Evolutionary conservation across 768 basidiomycete genomes (phyloP), one percentile per base, ranked within the genome.

Genomic region (Serendipita sp.): DNA sequence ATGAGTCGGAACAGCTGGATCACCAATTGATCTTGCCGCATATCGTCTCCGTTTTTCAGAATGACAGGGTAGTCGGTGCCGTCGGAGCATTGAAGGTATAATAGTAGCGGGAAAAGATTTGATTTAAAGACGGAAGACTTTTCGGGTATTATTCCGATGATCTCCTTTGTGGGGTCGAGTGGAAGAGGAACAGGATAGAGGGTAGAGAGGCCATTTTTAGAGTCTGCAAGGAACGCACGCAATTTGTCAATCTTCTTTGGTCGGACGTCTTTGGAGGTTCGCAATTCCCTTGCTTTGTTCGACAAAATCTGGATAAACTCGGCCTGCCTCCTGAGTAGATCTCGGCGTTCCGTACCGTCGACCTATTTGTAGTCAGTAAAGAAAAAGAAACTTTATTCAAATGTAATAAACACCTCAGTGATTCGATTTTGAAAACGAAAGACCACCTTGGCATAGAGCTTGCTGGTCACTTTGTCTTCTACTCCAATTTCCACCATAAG

Each of bases 1-100:
- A 99, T 99, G 32, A 99, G 83, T 15, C 93, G 96, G 74, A 99
- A 94, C n/a, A 98, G 79, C 74, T 99, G 96, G 60, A 98, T 88
- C 32, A 98, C 94, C 44, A 99, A 83, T 73, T 99, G 96, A 72
- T 99, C 96, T 74, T 99, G 96, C 23, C 96, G 85, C 80, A 98
- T 87, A 72, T 99, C 96, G 72, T 98, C 96, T 13, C 96, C 96
- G 69, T 97, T 94, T 75, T 98, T 99, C 81, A 98, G 97, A 66
- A 99, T 98, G 63, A 97, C 82, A 0, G 94, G 89, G 73, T 88
- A 98, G 71, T 93, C 89, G 15, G 84, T 81, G 8, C 89, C 86
- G 65, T 91, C 88, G 8, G 84, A 78, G 69, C 89, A 88, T 69
- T 90, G 86, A 74, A 98, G 95, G 73, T 88, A 91, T 16, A 99